Evolutionary conservation across 2,329 filamentous ascomycete genomes (phyloP), one percentile per base, ranked within the genome.

Genomic region (Sporothrix variecibatus): DNA sequence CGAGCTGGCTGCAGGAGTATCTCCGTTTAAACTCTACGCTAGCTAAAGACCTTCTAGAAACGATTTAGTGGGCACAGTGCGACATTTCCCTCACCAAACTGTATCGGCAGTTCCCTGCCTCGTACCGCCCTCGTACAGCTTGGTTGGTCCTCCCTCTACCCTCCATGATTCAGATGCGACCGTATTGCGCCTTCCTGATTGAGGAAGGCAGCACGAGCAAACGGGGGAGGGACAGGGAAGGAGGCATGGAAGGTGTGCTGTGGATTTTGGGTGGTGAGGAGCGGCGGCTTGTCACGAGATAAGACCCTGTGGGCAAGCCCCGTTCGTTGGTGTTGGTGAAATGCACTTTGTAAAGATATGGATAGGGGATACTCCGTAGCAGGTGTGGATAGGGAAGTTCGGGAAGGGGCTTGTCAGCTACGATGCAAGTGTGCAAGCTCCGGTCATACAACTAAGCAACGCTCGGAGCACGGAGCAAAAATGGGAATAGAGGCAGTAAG

Each of bases 121-220:
- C 31, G 9, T 40, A 38, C 64, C 43, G 11, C 1, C 17, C 62
- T 34, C 34, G 34, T 8, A 8, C 11, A 11, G 40, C 17, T 67
- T 34, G 60, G 15, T 34, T 34, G 34, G 34, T 26, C 49, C 6
- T 43, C 40, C 40, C 12, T 15, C 40, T 43, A 34, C 60, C 20
- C 60, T 65, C 34, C 62, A 67, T 46, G 46, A 58, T 70, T 56
- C 51, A 72, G 60, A 43, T 51, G 20, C 43, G 51, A 3, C 49
- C 49, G 60, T 56, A 26, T 73, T 34, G 65, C 72, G 72, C 72
- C 72, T 73, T 64, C 72, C 72, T n/a, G 20, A 49, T 70, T 64
- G 62, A 46, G 72, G 17, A 40, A 70, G 23, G 72, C n/a, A 70
- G 9, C 65, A 26, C 46, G 67, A 34, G 67, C 49, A 70, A 17